phyloP scores from a whole-genome alignment of 2,329 filamentous ascomycete genomes.

The Ceratocystiopsis brevicomis region DNA sequence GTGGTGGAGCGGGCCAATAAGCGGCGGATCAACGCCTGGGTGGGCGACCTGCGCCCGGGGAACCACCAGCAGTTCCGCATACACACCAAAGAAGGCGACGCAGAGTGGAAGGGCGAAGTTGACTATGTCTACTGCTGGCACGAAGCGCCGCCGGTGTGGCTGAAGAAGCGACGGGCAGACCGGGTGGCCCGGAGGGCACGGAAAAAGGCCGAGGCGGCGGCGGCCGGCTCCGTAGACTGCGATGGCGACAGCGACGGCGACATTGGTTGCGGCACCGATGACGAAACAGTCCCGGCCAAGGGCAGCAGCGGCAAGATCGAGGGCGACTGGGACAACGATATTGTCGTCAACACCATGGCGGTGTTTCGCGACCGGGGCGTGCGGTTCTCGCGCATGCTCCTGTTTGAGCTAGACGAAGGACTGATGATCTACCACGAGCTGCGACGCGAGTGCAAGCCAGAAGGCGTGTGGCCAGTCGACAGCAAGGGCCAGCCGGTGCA shows the following conservation, averaged over 20 bases:
- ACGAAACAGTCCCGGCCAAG: neutral
- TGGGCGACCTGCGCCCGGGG: constrained; percentile 1
- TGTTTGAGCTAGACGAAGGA: constrained; percentile 1
- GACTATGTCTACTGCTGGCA: constrained; percentile 7
- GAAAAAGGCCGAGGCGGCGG: neutral
- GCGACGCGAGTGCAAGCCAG: neutral
- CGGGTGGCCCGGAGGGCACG: neutral
- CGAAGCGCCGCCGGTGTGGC: neutral
- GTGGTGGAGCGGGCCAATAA: constrained; percentile 4
- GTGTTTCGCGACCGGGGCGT: constrained; percentile 3
- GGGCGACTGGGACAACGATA: constrained; percentile 8
- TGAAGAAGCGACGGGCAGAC: neutral
- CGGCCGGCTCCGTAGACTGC: neutral
- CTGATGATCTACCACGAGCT: constrained; percentile 1
- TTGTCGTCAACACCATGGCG: constrained; percentile 6
- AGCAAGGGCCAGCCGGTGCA: constrained; percentile 1
- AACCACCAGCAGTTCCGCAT: neutral
- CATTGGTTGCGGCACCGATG: neutral
- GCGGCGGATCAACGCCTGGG: constrained; percentile 2
- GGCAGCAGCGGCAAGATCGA: neutral
- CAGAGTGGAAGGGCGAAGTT: neutral
- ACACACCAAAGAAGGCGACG: neutral
- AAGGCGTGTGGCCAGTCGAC: constrained; percentile 5
- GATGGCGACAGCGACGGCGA: neutral
- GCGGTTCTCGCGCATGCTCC: constrained; percentile 6